These are phyloP conservation scores for Leccinum subgranulosum DNA, from an alignment of 768 basidiomycete species.

Conservation along the genomic window DNA sequence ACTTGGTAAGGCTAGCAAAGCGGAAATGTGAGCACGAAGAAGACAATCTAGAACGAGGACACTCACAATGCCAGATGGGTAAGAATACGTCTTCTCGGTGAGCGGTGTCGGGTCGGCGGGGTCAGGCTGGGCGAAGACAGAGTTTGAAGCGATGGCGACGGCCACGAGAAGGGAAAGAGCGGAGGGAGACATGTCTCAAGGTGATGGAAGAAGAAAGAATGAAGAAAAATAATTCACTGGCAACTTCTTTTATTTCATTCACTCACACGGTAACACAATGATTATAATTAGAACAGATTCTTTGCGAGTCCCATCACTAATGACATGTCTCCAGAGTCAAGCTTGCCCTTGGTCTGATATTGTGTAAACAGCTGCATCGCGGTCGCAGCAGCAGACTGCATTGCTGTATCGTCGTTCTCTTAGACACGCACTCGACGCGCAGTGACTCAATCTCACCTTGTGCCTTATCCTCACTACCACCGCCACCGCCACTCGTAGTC, in stretches of 20 bases:
- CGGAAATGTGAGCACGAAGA: neutral
- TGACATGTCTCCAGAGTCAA: constrained; percentile 31
- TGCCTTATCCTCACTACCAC: constrained; percentile 15
- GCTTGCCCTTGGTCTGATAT: constrained; percentile 24
- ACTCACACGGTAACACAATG: neutral
- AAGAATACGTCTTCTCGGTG: constrained; percentile 41
- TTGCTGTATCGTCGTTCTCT: constrained; percentile 13
- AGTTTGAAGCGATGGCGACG: constrained; percentile 28
- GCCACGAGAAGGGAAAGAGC: constrained; percentile 41
- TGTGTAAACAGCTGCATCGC: constrained; percentile 28
- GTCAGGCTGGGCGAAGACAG: constrained; percentile 30
- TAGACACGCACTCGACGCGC: neutral
- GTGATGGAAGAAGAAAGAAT: too few species aligned
- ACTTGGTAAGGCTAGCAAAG: constrained; percentile 48
- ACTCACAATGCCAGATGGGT: constrained; percentile 43
- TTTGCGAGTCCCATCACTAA: constrained; percentile 24
- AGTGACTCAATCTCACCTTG: constrained; percentile 16
- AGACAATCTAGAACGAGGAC: neutral
- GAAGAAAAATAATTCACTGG: too few species aligned
- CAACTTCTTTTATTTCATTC: neutral
- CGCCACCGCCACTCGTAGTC: neutral
- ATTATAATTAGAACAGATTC: constrained; percentile 13
- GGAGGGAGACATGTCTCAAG: constrained; percentile 45
- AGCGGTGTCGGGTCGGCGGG: constrained; percentile 49
- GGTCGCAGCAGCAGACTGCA: constrained; percentile 30